Conservation (phyloP, 2,329 filamentous ascomycete species). For the Arthrocladium fulminans region DNA sequence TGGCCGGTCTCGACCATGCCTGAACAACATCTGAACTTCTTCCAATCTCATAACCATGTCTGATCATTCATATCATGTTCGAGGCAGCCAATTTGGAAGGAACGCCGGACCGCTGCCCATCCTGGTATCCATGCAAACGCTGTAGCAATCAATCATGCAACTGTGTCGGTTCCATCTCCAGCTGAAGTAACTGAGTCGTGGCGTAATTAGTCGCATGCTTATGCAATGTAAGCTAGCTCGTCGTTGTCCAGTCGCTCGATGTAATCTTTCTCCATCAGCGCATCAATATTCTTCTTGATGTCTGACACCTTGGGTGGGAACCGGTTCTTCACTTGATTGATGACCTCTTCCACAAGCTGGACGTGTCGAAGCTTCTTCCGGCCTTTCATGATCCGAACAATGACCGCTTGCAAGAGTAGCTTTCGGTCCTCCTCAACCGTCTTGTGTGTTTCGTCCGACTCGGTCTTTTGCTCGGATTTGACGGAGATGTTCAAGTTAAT, state of each 20-base stretch:
- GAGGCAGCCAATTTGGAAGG: not conserved
- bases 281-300: constrained; percentile 99
- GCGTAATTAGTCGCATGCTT: constrained; percentile 26
- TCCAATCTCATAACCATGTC: not conserved
- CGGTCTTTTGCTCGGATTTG: constrained; percentile 91
- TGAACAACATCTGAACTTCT: not conserved
- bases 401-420: constrained; percentile 91
- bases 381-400: constrained; percentile 99
- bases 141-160: not conserved
- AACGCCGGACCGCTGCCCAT: not conserved
- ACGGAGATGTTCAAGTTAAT: constrained; percentile 92
- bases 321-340: constrained; percentile 84
- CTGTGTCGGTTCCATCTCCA: not conserved
- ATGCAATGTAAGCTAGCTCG: constrained; percentile 89
- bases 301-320: constrained; percentile 89
- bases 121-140: constrained; percentile 7
- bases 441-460: constrained; percentile 96
- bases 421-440: constrained; percentile 98
- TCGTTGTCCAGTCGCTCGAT: constrained; percentile 91
- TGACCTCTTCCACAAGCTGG: constrained; percentile 87
- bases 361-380: constrained; percentile 98
- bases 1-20: not conserved
- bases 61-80: not conserved
- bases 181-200: not conserved
- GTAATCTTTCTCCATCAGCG: constrained; percentile 97